Conservation (phyloP, 306 rosid genomes). For the Rosa lucieae region DNA sequence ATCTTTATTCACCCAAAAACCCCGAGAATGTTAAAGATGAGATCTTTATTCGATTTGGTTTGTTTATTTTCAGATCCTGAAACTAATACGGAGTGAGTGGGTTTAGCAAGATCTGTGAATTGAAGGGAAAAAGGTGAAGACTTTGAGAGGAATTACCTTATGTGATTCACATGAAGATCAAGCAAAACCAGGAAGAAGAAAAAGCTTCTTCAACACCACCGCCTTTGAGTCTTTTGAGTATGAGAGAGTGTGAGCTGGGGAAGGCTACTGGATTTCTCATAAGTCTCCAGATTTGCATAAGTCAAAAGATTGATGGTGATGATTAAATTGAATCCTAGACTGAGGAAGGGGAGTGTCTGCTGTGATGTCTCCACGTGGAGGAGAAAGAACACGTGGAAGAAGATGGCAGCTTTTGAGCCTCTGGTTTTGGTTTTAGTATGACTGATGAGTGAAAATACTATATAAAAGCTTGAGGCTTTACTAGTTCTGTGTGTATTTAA, state of each 20-base stretch:
- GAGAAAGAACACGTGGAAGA: constrained; percentile 15
- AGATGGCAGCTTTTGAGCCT: constrained; percentile 8
- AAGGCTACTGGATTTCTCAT: constrained; percentile 10
- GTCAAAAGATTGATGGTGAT: constrained; percentile 4
- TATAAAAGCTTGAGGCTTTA: background rate
- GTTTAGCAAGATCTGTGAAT: constrained; percentile 30
- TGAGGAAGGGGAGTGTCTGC: background rate
- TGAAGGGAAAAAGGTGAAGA: background rate
- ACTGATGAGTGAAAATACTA: background rate
- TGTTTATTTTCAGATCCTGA: constrained; percentile 32
- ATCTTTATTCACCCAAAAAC: constrained; percentile 36
- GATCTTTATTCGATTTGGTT: background rate
- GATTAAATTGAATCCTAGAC: background rate
- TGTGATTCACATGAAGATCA: constrained; percentile 9
- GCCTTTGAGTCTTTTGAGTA: constrained; percentile 10
- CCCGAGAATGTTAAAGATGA: constrained; percentile 25
- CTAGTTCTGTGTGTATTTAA: background rate
- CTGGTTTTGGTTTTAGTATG: background rate
- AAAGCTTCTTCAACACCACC: background rate
- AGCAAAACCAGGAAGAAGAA: constrained; percentile 22
- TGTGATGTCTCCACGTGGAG: constrained; percentile 41
- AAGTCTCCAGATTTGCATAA: background rate
- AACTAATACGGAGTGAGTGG: constrained; percentile 30
- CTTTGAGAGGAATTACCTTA: constrained; percentile 14
- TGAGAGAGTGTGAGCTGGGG: constrained; percentile 16